These are phyloP conservation scores for Ceriops decandra DNA, from an alignment of 345 rosid genomes.

Conservation along the genomic window DNA sequence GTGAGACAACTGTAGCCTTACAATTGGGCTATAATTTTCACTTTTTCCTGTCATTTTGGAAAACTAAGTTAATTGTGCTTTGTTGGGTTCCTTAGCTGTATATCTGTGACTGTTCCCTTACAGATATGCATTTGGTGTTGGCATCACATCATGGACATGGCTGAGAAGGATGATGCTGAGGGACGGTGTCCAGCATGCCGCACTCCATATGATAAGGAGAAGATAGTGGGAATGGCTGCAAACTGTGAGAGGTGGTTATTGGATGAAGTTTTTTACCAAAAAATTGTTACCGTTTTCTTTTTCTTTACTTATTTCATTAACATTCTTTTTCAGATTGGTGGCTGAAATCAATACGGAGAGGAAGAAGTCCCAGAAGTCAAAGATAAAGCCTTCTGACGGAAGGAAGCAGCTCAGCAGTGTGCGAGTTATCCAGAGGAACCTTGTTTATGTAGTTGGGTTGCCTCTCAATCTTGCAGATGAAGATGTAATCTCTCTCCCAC, in stretches of 20 bases:
- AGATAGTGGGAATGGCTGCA: slow-evolving; percentile 77
- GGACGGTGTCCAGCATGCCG: slow-evolving; percentile 98
- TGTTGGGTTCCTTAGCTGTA: neutral
- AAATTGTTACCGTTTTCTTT: neutral
- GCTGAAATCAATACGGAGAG: slow-evolving; percentile 66
- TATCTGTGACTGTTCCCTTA: slow-evolving; percentile 2
- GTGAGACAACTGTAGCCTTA: no score
- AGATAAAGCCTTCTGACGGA: slow-evolving; percentile 61
- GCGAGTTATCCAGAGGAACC: slow-evolving; percentile 77
- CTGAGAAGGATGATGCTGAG: slow-evolving; percentile 80
- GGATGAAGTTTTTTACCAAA: neutral
- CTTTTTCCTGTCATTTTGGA: neutral
- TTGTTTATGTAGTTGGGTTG: slow-evolving; percentile 87
- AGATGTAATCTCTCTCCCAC: slow-evolving; percentile 45
- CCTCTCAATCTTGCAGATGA: slow-evolving; percentile 88
- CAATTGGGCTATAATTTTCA: no score
- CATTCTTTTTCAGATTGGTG: slow-evolving; percentile 41
- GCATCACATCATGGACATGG: slow-evolving; percentile 95
- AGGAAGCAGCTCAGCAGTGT: slow-evolving; percentile 78
- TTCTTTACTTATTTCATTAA: neutral
- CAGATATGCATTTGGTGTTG: slow-evolving; percentile 98
- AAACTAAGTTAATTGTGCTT: neutral
- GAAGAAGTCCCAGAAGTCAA: slow-evolving; percentile 66
- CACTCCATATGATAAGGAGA: slow-evolving; percentile 80
- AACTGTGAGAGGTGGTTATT: slow-evolving; percentile 60